Evolutionary conservation across 805 yeast species (phyloP).

Genomic region (Kazachstania martiniae): DNA sequence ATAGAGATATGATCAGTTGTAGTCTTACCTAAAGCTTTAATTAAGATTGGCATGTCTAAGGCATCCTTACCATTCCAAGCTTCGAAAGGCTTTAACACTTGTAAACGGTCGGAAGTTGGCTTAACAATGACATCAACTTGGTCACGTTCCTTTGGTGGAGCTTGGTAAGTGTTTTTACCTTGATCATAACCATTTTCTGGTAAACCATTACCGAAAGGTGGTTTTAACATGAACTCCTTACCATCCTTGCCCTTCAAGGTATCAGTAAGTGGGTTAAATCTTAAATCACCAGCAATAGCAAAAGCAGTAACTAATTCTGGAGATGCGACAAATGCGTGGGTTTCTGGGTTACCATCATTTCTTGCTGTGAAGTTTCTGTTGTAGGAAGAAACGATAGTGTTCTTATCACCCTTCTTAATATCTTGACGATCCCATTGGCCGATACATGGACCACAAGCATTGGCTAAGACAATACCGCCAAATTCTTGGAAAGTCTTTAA

Average conservation of each 20-base stretch:
- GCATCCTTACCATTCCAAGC: slow-evolving; percentile 97
- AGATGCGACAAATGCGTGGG: slow-evolving; percentile 94
- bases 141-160: slow-evolving; percentile 85
- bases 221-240: slow-evolving; percentile 76
- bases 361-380: slow-evolving; percentile 97
- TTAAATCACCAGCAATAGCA: slow-evolving; percentile 92
- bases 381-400: slow-evolving; percentile 94
- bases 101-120: slow-evolving; percentile 94
- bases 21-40: slow-evolving; percentile 94
- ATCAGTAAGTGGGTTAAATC: slow-evolving; percentile 93
- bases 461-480: slow-evolving; percentile 91
- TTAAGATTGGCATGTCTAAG: slow-evolving; percentile 77
- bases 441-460: slow-evolving; percentile 98
- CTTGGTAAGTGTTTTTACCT: slow-evolving; percentile 93
- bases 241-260: slow-evolving; percentile 81
- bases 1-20: slow-evolving; percentile 98
- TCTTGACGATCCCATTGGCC: slow-evolving; percentile 98
- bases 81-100: slow-evolving; percentile 84
- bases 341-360: slow-evolving; percentile 96
- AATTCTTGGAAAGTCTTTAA: slow-evolving; percentile 78
- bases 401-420: slow-evolving; percentile 86
- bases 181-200: slow-evolving; percentile 84
- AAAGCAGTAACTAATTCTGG: slow-evolving; percentile 94
- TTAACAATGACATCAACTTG: slow-evolving; percentile 63
- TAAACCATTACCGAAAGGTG: slow-evolving; percentile 85